These are phyloP conservation scores for Chalciporus pseudorubinellus DNA, from an alignment of 768 basidiomycete species.

Conservation along the genomic window DNA sequence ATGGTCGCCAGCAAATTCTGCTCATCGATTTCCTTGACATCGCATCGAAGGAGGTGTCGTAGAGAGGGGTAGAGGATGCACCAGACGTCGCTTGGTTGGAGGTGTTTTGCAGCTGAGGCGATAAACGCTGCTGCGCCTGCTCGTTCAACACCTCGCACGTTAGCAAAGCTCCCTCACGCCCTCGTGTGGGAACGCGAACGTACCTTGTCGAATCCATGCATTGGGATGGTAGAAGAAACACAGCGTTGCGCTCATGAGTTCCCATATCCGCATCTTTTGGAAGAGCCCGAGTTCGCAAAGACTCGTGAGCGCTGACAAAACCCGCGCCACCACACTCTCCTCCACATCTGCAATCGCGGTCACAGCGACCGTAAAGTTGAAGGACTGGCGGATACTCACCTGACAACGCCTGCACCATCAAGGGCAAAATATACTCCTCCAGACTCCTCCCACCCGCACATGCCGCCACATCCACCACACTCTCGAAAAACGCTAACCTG, in stretches of 20 bases:
- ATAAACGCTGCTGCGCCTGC: slow-evolving; percentile 86
- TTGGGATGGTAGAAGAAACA: slow-evolving; percentile 96
- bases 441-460: slow-evolving; percentile 89
- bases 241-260: slow-evolving; percentile 82
- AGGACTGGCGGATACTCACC: slow-evolving; percentile 55
- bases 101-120: slow-evolving; percentile 76
- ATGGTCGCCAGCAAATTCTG: slow-evolving; percentile 70
- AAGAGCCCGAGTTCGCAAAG: slow-evolving; percentile 88
- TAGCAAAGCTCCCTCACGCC: too few relatives aligned
- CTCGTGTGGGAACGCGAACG: slow-evolving; percentile 5
- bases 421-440: slow-evolving; percentile 94
- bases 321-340: slow-evolving; percentile 89
- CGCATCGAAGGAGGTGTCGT: slow-evolving; percentile 80
- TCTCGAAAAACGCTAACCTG: slow-evolving; percentile 90
- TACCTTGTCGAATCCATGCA: slow-evolving; percentile 92
- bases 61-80: slow-evolving; percentile 94
- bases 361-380: too few relatives aligned
- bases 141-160: slow-evolving; percentile 1
- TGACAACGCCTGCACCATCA: slow-evolving; percentile 94
- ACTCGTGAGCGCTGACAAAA: slow-evolving; percentile 82
- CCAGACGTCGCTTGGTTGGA: slow-evolving; percentile 90
- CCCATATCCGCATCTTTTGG: slow-evolving; percentile 96
- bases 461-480: slow-evolving; percentile 92
- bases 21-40: slow-evolving; percentile 73
- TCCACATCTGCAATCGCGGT: slow-evolving; percentile 88